Conservation (phyloP, 2,329 filamentous ascomycete species). For the Epichloe glyceriae region DNA sequence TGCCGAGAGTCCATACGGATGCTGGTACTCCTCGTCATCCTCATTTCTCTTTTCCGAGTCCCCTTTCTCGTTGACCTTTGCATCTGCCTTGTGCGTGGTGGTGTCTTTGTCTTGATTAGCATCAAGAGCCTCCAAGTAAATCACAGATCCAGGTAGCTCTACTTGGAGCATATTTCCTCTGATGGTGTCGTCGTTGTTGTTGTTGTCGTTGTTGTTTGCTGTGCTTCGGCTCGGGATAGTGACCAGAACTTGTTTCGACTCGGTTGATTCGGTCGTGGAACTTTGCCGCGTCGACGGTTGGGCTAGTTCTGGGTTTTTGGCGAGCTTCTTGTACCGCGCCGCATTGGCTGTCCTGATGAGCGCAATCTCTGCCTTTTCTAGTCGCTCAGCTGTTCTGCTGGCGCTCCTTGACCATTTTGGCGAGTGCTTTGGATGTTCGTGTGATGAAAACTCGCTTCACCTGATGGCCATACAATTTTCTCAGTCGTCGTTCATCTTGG, state of each 20-base stretch:
- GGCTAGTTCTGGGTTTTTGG: not conserved
- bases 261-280: not conserved
- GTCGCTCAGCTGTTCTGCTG: slow-evolving; percentile 65
- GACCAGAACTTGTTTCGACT: slow-evolving; percentile 5
- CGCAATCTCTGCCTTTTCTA: slow-evolving; percentile 79
- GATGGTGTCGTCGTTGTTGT: not conserved
- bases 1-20: slow-evolving; percentile 23
- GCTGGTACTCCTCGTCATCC: slow-evolving; percentile 21
- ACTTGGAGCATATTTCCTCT: slow-evolving; percentile 3
- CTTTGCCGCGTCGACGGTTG: not conserved
- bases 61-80: not conserved
- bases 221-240: slow-evolving; percentile 1
- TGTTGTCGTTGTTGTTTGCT: not conserved
- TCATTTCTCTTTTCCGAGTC: slow-evolving; percentile 3
- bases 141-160: slow-evolving; percentile 3
- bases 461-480: slow-evolving; percentile 67
- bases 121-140: not conserved
- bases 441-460: slow-evolving; percentile 79
- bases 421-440: slow-evolving; percentile 62
- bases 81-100: not conserved
- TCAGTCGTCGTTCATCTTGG: slow-evolving; percentile 61
- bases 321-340: slow-evolving; percentile 41
- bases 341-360: slow-evolving; percentile 69
- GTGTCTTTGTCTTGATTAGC: slow-evolving; percentile 1
- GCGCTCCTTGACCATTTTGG: slow-evolving; percentile 69